Base-by-base conservation (phyloP, 2,329 filamentous ascomycete species). In the Paraphoma sp. region DNA sequence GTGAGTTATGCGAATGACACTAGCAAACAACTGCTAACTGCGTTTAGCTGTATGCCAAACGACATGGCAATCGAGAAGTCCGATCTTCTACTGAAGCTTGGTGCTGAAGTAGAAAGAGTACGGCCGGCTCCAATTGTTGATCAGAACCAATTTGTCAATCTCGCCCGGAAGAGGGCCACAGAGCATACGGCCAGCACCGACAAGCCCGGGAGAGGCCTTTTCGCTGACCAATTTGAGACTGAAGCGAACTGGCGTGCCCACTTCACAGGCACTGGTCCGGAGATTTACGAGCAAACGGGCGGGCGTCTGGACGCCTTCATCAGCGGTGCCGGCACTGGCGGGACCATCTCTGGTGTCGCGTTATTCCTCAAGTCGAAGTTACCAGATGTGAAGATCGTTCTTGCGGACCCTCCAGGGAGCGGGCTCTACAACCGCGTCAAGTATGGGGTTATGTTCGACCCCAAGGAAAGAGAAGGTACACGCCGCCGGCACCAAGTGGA, bases 151-250 rank as follows among this genome's bases (percentile, higher is more conserved):
- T 99, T 96, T 73, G 95, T 99, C 73, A 98, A 99, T 80, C 85
- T 93, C 4, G 95, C 95, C 7, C 86, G 92, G 28, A 83, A 85
- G 18, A 87, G 92, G 48, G 94, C 95, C 0, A 77, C 78, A 49
- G 88, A 92, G 65, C 93, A 98, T 73, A 91, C 89, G 0, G 79
- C 76, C 0, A 80, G 82, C 8, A 73, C 80, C 1, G 69, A 76
- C 11, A 86, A 86, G 65, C 83, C 81, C 36, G 94, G 92, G 62
- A 83, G 86, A 48, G 95, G 95, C 18, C 93, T 96, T 78, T 99
- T 98, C 74, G 93, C 94, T 0, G 91, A 99, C 76, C 95, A 99
- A 74, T 99, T 99, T 72, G 95, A 99, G 79, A 94, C 90, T 28
- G 82, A 87, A 48, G 91, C 93, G 31, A 99, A 99, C 78, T 97